Conservation (phyloP, 176 grass and related monocot genomes). For the Thalia dealbata region DNA sequence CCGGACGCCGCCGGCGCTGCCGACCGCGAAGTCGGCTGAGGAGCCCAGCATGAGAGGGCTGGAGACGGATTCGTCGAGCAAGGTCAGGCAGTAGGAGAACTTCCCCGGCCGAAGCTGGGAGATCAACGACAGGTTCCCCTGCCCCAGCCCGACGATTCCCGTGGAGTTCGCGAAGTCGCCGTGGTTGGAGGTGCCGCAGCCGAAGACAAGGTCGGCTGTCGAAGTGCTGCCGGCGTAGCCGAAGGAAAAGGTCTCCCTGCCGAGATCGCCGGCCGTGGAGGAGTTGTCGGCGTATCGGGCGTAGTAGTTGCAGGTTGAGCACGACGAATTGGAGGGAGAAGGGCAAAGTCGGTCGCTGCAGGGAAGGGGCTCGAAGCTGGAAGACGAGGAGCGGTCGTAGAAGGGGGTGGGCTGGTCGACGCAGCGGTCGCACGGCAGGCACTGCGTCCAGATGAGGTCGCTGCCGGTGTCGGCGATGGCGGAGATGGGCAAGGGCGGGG, state of each 20-base stretch:
- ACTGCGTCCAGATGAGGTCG: slow-evolving; percentile 89
- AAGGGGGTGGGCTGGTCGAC: slow-evolving; percentile 42
- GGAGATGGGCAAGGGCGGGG: slow-evolving; percentile 39
- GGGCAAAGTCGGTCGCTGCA: slow-evolving; percentile 19
- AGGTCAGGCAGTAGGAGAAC: slow-evolving; percentile 83
- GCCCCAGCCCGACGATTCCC: slow-evolving; percentile 68
- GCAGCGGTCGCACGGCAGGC: slow-evolving; percentile 51
- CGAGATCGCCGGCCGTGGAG: slow-evolving; percentile 36
- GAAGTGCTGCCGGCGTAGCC: slow-evolving; percentile 18
- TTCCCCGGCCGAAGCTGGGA: slow-evolving; percentile 45
- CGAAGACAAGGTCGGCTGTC: slow-evolving; percentile 35
- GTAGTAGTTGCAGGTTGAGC: slow-evolving; percentile 34
- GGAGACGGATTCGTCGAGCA: slow-evolving; percentile 39
- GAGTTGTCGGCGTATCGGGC: slow-evolving; percentile 53
- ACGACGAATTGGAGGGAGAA: slow-evolving; percentile 9
- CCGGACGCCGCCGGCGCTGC: slow-evolving; percentile 1
- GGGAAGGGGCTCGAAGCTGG: slow-evolving; percentile 38
- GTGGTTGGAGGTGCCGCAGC: slow-evolving; percentile 56
- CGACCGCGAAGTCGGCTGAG: slow-evolving; percentile 26
- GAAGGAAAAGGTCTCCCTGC: slow-evolving; percentile 47
- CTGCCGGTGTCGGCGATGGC: slow-evolving; percentile 77
- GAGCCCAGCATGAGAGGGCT: slow-evolving; percentile 69
- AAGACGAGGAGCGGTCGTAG: slow-evolving; percentile 39
- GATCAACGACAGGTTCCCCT: slow-evolving; percentile 31
- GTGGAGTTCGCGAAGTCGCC: slow-evolving; percentile 58